Percentiles rank a stretch among this genome's conserved stretches.
Conservation (phyloP, 306 rosid species). For the Dryas drummondii region DNA sequence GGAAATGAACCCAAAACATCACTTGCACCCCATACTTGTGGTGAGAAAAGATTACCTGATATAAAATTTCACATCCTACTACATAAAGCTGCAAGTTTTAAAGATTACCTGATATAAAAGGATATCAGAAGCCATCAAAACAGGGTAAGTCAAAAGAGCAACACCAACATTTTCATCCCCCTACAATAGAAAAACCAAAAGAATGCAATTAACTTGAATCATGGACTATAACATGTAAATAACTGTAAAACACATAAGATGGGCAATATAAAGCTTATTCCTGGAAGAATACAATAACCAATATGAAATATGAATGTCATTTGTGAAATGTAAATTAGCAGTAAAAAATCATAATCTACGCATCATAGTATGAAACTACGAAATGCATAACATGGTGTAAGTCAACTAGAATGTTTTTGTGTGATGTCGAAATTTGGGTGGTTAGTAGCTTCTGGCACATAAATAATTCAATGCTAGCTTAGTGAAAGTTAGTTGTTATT, state of each 20-base stretch:
- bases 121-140: constrained; percentile 98
- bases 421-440: not conserved
- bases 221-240: constrained; percentile 9
- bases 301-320: not conserved
- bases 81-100: constrained; percentile 14
- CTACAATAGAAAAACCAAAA: constrained; percentile 48
- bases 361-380: not conserved
- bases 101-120: constrained; percentile 85
- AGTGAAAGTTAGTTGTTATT: not conserved
- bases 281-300: not conserved
- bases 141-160: constrained; percentile 96
- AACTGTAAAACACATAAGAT: constrained; percentile 1
- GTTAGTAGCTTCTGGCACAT: not conserved
- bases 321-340: not conserved
- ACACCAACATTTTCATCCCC: constrained; percentile 98
- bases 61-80: constrained; percentile 6
- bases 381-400: not conserved
- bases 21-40: not conserved
- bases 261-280: constrained; percentile 5
- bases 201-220: constrained; percentile 25
- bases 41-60: not conserved
- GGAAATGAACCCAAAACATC: constrained; percentile 3
- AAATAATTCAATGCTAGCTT: not conserved
- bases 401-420: not conserved
- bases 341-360: not conserved